Evolutionary conservation across 2,329 filamentous ascomycete species (phyloP), one percentile per base, ranked within the genome.

Genomic region (Mollisia scopiformis): DNA sequence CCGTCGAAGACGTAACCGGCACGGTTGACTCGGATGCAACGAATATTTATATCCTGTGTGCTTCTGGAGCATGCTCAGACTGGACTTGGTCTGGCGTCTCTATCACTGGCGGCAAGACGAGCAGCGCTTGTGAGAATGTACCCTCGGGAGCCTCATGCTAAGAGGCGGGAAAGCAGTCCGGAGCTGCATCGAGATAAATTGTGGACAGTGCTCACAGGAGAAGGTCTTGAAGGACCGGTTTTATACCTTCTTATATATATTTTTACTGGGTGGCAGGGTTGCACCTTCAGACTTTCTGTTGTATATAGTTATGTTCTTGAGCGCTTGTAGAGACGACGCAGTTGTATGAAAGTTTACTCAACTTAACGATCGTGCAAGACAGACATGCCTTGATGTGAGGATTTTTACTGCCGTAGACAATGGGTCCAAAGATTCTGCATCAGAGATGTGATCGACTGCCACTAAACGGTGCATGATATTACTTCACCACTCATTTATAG

Each of bases 11-110:
- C 58, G 75, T 84, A 60, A 76, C 68, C 2, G 82, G 81, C 28
- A 67, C 67, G 6, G 80, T 84, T 50, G 60, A 31, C 5, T 57
- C 43, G 1, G 65, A 64, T 7, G 79, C 68, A n/a, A 76, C 72
- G 21, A 71, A 81, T 54, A 71, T 84, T 63, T 82, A 82, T 67
- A 81, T 86, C 58, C 78, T 85, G 16, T 86, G 84, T 66, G 84
- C 78, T 14, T 73, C 71, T 41, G 82, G 79, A 31, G 75, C 76
- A 57, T 84, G 82, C 73, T 77, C 75, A 5, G 75, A 78, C 72
- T 87, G 83, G 81, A 81, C 77, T 16, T 86, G 82, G 81, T 75
- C 71, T 14, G 76, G 73, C 49, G 78, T 82, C 62, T 70, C 63
- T 46, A 75, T 86, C 37, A 82, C 80, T 21, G 84, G 84, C 39